Percentiles rank a stretch among this genome's conserved stretches.
phyloP scores from a whole-genome alignment of 768 basidiomycete species.

The Amyloporia xantha region DNA sequence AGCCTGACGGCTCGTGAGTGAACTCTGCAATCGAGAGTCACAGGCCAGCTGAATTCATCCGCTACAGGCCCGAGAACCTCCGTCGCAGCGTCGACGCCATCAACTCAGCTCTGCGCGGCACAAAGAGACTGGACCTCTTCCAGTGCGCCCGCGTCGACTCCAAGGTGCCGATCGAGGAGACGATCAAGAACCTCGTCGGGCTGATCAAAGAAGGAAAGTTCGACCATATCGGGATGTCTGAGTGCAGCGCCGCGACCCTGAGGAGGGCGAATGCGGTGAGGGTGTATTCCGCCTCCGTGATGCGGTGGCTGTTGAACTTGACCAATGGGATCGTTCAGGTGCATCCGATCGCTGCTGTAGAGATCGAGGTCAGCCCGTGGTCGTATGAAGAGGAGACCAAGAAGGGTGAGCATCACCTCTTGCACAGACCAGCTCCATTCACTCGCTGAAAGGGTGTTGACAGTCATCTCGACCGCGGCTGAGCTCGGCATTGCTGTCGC shows the following conservation, averaged over 20 bases:
- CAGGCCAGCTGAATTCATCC: too few relatives aligned
- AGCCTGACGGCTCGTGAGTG: neutral
- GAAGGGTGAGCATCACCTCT: constrained; percentile 42
- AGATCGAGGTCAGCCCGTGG: constrained; percentile 65
- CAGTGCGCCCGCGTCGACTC: constrained; percentile 43
- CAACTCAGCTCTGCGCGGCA: constrained; percentile 39
- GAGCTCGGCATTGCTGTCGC: constrained; percentile 53
- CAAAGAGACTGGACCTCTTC: constrained; percentile 56
- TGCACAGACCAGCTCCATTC: constrained; percentile 23
- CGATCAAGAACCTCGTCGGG: constrained; percentile 33
- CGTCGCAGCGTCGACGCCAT: constrained; percentile 41
- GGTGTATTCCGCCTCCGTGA: too few relatives aligned
- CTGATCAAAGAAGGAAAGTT: constrained; percentile 51
- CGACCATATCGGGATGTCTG: constrained; percentile 54
- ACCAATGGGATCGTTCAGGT: constrained; percentile 47
- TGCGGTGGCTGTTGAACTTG: too few relatives aligned
- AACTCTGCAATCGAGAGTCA: too few relatives aligned
- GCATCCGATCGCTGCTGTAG: constrained; percentile 49
- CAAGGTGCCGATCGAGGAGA: constrained; percentile 39
- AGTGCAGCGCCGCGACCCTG: constrained; percentile 44
- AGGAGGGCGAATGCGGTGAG: constrained; percentile 31
- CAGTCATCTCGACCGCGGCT: constrained; percentile 45
- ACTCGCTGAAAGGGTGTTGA: neutral
- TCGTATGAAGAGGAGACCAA: constrained; percentile 47
- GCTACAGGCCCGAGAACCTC: constrained; percentile 32